phyloP scores from a whole-genome alignment of 495 filamentous ascomycete genomes.

The Hypoxylon trugodes region DNA sequence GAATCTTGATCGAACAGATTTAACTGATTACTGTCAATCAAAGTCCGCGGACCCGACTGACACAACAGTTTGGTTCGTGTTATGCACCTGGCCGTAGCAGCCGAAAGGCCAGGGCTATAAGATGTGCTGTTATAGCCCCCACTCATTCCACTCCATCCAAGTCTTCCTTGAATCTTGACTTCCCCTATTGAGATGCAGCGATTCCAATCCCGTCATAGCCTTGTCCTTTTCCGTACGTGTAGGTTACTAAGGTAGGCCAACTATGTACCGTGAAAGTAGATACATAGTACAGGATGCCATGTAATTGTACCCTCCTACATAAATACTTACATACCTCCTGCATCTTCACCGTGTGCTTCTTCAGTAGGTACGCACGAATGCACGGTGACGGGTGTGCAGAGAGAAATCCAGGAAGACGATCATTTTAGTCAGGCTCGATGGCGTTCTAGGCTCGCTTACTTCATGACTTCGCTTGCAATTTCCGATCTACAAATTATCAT shows the following conservation, averaged over 20 bases:
- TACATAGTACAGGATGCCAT: slow-evolving; percentile 14
- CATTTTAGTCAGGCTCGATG: slow-evolving; percentile 34
- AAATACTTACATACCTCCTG: too few relatives aligned
- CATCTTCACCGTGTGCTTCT: slow-evolving; percentile 22
- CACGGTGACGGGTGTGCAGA: slow-evolving; percentile 35
- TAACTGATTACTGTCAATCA: slow-evolving; percentile 35
- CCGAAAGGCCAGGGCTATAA: slow-evolving; percentile 43
- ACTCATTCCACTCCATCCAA: slow-evolving; percentile 21
- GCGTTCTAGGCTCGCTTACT: slow-evolving; percentile 31
- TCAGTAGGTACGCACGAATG: slow-evolving; percentile 25
- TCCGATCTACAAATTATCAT: slow-evolving; percentile 18
- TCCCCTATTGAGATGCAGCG: slow-evolving; percentile 34
- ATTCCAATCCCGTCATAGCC: slow-evolving; percentile 34
- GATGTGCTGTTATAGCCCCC: slow-evolving; percentile 44
- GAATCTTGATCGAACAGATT: slow-evolving; percentile 38
- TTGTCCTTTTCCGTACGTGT: slow-evolving; percentile 30
- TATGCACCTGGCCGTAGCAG: slow-evolving; percentile 46
- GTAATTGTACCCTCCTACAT: too few relatives aligned
- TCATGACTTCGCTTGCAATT: slow-evolving; percentile 19
- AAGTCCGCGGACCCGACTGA: slow-evolving; percentile 36
- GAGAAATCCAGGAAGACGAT: slow-evolving; percentile 36
- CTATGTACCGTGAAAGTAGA: slow-evolving; percentile 11
- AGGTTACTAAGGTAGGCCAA: slow-evolving; percentile 29
- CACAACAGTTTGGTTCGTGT: slow-evolving; percentile 43
- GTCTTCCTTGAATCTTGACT: slow-evolving; percentile 29